Conservation (phyloP, 2,329 filamentous ascomycete species). For the Pestalotiopsis sp. region DNA sequence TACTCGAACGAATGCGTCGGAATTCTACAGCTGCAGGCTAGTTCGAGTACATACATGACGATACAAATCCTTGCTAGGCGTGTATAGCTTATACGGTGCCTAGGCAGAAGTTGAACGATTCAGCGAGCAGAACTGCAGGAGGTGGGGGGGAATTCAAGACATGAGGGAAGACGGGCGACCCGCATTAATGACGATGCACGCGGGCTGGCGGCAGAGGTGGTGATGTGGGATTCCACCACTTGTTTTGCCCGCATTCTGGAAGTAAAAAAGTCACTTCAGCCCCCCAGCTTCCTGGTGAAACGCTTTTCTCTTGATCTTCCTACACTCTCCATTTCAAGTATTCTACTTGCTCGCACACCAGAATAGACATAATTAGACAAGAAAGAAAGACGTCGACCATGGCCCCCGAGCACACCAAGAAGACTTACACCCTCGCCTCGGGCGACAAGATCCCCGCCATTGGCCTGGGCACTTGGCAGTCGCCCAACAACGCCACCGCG, state of each 20-base stretch:
- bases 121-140: neutral
- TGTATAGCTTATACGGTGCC: neutral
- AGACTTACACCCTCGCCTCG: slow-evolving; percentile 71
- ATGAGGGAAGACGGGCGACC: neutral
- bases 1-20: neutral
- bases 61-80: neutral
- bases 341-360: neutral
- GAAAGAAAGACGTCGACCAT: slow-evolving; percentile 3
- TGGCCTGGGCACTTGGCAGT: slow-evolving; percentile 81
- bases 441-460: slow-evolving; percentile 78
- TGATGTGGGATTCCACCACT: neutral
- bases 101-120: neutral
- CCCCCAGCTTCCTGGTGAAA: neutral
- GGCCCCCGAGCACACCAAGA: slow-evolving; percentile 31
- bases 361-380: neutral
- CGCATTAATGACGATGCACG: slow-evolving; percentile 7
- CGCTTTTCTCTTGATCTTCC: neutral
- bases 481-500: slow-evolving; percentile 67
- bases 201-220: neutral
- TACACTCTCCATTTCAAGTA: neutral
- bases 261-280: neutral
- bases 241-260: neutral
- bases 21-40: neutral
- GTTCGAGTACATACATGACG: neutral
- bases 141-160: neutral